Evolutionary conservation across 805 yeast species (phyloP), one percentile per base, ranked within the genome.

Genomic region (Teunomyces lycoperdinae): DNA sequence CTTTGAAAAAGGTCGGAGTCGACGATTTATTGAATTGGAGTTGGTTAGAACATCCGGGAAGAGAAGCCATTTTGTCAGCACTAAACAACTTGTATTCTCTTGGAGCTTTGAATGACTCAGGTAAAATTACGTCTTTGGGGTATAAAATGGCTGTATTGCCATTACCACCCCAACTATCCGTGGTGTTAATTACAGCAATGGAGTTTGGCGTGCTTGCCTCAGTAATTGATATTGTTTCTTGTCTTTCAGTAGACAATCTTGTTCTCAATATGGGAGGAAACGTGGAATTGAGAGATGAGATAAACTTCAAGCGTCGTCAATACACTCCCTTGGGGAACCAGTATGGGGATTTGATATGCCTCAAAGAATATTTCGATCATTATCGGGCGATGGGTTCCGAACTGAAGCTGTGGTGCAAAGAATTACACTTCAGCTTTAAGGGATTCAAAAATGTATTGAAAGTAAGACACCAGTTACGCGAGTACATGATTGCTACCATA

Each of bases 11-110:
- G 49, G 78, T 89, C 42, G 91, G 92, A 3, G 88, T 92, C 6
- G 82, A 86, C 46, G 95, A 94, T 66, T 79, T 94, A 33, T 66
- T 89, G 42, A 80, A 82, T 50, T 94, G 97, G 91, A 75, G 87
- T 16, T 94, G 99, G 98, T 73, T 94, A 38, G 96, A 92, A 62
- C 79, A 86, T 54, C 99, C 99, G 0, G 91, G 94, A 3, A 77
- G 80, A 53, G 87, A 84, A 7, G 78, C 97, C 0, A 73, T 94
- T 28, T 62, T 85, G 11, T 72, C 89, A 43, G 96, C 97, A 0
- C 73, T 94, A 47, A 81, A 83, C 48, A 87, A 91, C 46, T 75
- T 94, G 43, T 88, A 85, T 60, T 76, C 89, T 8, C 70, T 94
- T 39, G 84, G 83, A 6, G 98, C 99, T 0, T 69, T 94, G 36